Evolutionary conservation across 352 stramenopile genomes (phyloP).

Genomic region (Phytophthora pinifolia): DNA sequence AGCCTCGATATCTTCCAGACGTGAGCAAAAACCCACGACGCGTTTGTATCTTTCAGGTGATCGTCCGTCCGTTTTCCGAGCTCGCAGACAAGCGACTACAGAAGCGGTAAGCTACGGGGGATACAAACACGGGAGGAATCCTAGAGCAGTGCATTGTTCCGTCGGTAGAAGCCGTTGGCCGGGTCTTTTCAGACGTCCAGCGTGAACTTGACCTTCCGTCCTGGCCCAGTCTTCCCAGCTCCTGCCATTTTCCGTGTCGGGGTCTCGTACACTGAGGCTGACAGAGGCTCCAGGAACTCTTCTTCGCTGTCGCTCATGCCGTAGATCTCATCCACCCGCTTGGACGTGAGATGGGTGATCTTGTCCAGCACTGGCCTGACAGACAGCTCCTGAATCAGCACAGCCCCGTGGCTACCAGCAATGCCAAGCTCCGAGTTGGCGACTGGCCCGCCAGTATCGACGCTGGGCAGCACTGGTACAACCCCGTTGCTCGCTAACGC

Average conservation of each 20-base stretch:
- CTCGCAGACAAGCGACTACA: conserved; percentile 24
- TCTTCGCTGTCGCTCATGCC: conserved; percentile 86
- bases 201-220: conserved; percentile 61
- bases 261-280: conserved; percentile 52
- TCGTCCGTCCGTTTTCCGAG: conserved; percentile 60
- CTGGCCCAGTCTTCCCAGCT: conserved; percentile 22
- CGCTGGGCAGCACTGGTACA: too few species aligned
- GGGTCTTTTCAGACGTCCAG: conserved; percentile 39
- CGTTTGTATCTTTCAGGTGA: conserved; percentile 29
- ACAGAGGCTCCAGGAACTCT: conserved; percentile 66
- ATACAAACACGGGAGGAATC: too few species aligned
- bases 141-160: not conserved
- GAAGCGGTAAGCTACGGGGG: conserved; percentile 5
- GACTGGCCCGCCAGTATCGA: not conserved
- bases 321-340: conserved; percentile 79
- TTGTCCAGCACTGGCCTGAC: conserved; percentile 54
- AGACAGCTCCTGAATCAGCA: conserved; percentile 67
- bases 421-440: conserved; percentile 18
- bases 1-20: not conserved
- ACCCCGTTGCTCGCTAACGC: not conserved
- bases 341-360: conserved; percentile 52
- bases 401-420: conserved; percentile 42
- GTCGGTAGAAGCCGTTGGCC: not conserved
- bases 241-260: conserved; percentile 38
- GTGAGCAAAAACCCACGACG: not conserved